These are phyloP conservation scores for Microsporum canis DNA, from an alignment of 2,329 filamentous ascomycete species.

Conservation along the genomic window DNA sequence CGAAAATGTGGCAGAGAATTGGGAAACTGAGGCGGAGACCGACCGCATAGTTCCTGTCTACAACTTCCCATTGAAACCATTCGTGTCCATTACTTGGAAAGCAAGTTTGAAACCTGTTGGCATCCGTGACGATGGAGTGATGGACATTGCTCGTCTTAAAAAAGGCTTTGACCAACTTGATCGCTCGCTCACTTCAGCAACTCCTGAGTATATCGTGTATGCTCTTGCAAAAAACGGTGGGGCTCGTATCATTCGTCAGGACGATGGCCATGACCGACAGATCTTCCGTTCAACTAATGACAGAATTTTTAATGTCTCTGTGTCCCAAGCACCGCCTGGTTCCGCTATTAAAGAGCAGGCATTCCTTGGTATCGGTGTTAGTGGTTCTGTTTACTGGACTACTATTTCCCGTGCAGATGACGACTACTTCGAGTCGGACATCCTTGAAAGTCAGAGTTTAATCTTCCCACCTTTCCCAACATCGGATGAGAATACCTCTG, in stretches of 20 bases:
- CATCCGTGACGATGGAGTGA: constrained; percentile 68
- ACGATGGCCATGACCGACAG: constrained; percentile 82
- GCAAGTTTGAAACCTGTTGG: constrained; percentile 41
- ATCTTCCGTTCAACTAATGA: constrained; percentile 86
- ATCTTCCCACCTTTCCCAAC: constrained; percentile 76
- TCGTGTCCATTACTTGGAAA: constrained; percentile 72
- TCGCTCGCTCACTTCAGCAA: constrained; percentile 80
- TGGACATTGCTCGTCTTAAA: constrained; percentile 88
- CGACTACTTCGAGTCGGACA: constrained; percentile 65
- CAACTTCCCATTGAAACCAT: constrained; percentile 94
- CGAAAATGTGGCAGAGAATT: constrained; percentile 11
- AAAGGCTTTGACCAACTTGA: constrained; percentile 98
- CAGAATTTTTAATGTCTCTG: constrained; percentile 84
- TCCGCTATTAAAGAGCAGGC: constrained; percentile 56
- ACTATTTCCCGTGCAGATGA: constrained; percentile 64
- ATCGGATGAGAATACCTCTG: constrained; percentile 81
- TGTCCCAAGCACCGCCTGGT: constrained; percentile 56
- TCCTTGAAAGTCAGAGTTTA: constrained; percentile 75
- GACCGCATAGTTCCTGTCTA: constrained; percentile 63
- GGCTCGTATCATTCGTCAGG: constrained; percentile 84
- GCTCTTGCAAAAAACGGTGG: constrained; percentile 88
- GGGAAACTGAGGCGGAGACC: constrained; percentile 48
- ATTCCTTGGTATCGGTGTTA: constrained; percentile 84
- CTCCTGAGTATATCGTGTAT: constrained; percentile 84
- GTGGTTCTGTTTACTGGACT: constrained; percentile 94